These are phyloP conservation scores for Salix udensis DNA, from an alignment of 345 rosid genomes.

Conservation along the genomic window DNA sequence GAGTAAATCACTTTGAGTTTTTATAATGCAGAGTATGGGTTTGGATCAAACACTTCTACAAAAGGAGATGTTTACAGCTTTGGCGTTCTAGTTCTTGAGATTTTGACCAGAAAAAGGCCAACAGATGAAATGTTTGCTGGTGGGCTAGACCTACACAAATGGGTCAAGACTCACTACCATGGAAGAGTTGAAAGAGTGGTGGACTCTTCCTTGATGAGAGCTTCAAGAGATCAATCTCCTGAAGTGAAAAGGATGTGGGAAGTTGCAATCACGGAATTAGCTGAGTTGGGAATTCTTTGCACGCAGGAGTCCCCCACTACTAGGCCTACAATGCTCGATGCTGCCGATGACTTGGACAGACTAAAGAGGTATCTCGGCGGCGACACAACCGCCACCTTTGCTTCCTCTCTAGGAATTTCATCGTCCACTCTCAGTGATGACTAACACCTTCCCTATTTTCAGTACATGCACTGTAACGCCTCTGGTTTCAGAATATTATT, in stretches of 20 bases:
- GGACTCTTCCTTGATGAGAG: conserved; percentile 42
- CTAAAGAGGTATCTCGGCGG: conserved; percentile 52
- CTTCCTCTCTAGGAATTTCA: conserved; percentile 51
- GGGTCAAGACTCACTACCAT: conserved; percentile 44
- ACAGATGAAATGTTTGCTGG: conserved; percentile 44
- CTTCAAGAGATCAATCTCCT: conserved; percentile 34
- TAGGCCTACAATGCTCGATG: conserved; percentile 60
- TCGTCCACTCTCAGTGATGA: conserved; percentile 42
- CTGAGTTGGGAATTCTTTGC: conserved; percentile 56
- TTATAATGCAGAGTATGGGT: conserved; percentile 42
- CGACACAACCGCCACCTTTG: conserved; percentile 44
- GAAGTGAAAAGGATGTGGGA: conserved; percentile 53
- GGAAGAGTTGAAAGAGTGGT: conserved; percentile 38
- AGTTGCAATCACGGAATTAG: conserved; percentile 39
- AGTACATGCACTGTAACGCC: neutral
- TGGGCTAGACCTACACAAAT: conserved; percentile 43
- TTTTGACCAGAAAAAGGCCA: conserved; percentile 53
- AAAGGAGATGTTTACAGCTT: conserved; percentile 63
- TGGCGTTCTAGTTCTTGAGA: conserved; percentile 52
- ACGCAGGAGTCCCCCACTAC: conserved; percentile 50
- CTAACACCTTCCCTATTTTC: conserved; percentile 5
- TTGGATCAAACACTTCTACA: conserved; percentile 44
- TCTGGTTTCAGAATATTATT: neutral
- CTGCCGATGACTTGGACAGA: conserved; percentile 50
- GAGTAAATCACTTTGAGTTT: neutral